phyloP scores from a whole-genome alignment of 83 land plant genomes.

The Isoetes engelmannii region DNA sequence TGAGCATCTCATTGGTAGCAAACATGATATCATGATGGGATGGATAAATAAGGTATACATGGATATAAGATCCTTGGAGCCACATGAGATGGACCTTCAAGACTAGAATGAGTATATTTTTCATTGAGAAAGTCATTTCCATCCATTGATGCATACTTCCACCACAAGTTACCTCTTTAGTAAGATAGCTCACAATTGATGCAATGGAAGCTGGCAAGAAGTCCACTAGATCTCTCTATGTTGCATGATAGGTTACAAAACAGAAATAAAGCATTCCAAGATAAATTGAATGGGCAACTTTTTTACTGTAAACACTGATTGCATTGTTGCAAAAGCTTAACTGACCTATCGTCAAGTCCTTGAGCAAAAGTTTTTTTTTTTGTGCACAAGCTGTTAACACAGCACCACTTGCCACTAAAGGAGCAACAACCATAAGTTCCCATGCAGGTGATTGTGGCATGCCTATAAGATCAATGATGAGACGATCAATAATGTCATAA shows the following conservation, averaged over 20 bases:
- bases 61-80: constrained; percentile 72
- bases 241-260: constrained; percentile 22
- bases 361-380: constrained; percentile 56
- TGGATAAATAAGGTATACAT: constrained; percentile 45
- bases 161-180: constrained; percentile 81
- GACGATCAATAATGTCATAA: too few species aligned
- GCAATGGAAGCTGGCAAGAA: constrained; percentile 86
- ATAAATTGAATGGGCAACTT: too few species aligned
- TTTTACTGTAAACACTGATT: not conserved
- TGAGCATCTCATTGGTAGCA: constrained; percentile 44
- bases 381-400: constrained; percentile 66
- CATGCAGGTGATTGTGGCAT: constrained; percentile 63
- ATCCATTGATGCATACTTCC: constrained; percentile 85
- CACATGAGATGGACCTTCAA: constrained; percentile 18
- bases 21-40: constrained; percentile 47
- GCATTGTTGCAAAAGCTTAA: not conserved
- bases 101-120: constrained; percentile 12
- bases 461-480: constrained; percentile 36
- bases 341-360: constrained; percentile 70
- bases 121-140: constrained; percentile 81
- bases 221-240: constrained; percentile 70
- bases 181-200: constrained; percentile 68
- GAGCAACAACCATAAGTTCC: constrained; percentile 68
- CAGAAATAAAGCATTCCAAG: not conserved
- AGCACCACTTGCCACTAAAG: constrained; percentile 70